These are phyloP conservation scores for Corynespora cassiicola DNA, from an alignment of 2,329 filamentous ascomycete genomes.

Conservation along the genomic window DNA sequence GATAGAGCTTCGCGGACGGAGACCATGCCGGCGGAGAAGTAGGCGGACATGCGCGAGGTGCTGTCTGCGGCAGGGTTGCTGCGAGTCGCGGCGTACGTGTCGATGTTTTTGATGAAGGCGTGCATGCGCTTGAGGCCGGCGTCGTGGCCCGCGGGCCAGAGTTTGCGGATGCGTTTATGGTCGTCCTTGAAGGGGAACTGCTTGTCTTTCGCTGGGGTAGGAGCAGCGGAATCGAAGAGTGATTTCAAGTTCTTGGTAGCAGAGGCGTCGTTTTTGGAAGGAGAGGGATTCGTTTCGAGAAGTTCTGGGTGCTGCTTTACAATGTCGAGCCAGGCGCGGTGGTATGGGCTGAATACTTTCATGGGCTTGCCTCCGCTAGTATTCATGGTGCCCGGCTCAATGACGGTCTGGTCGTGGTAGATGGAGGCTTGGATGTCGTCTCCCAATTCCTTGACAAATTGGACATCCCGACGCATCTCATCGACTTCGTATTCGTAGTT, in stretches of 20 bases:
- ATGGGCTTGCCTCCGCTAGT: constrained; percentile 53
- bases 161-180: constrained; percentile 46
- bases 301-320: constrained; percentile 51
- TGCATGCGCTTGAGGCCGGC: constrained; percentile 50
- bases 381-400: constrained; percentile 53
- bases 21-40: constrained; percentile 55
- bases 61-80: constrained; percentile 51
- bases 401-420: constrained; percentile 57
- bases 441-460: constrained; percentile 46
- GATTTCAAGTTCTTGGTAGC: constrained; percentile 34
- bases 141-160: constrained; percentile 55
- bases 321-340: constrained; percentile 53
- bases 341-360: constrained; percentile 61
- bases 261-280: constrained; percentile 46
- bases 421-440: constrained; percentile 50
- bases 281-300: constrained; percentile 50
- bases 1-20: constrained; percentile 54
- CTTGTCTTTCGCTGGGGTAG: constrained; percentile 49
- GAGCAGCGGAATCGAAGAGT: constrained; percentile 41
- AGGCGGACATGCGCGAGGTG: constrained; percentile 51
- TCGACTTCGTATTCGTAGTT: constrained; percentile 57
- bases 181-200: constrained; percentile 48
- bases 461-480: constrained; percentile 54
- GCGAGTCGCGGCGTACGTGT: constrained; percentile 50
- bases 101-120: constrained; percentile 50